phyloP scores from a whole-genome alignment of 1,139 yeast species.

The Blastobotrys persicus region DNA sequence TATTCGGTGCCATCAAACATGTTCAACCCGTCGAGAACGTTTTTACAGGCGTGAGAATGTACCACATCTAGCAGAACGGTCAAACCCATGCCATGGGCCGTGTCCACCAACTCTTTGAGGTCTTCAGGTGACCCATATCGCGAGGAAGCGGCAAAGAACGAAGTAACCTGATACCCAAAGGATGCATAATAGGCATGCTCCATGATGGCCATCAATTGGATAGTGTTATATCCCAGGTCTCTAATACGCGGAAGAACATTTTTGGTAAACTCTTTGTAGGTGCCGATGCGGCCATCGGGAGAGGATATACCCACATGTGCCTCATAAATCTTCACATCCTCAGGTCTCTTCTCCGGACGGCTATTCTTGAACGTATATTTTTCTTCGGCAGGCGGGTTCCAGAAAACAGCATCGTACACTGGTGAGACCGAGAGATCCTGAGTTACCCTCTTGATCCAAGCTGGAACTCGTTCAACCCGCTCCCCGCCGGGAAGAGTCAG shows the following conservation, averaged over 20 bases:
- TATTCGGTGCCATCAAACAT: conserved; percentile 94
- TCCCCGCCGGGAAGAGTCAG: conserved; percentile 67
- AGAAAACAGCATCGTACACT: conserved; percentile 80
- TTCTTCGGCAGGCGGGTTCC: conserved; percentile 64
- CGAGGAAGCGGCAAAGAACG: conserved; percentile 85
- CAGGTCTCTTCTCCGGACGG: conserved; percentile 55
- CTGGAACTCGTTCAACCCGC: conserved; percentile 75
- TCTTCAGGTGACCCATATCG: conserved; percentile 95
- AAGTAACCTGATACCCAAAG: conserved; percentile 93
- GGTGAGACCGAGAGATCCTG: conserved; percentile 53
- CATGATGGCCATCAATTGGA: conserved; percentile 97
- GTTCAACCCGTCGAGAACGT: conserved; percentile 90
- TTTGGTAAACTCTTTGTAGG: conserved; percentile 78
- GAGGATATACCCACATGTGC: conserved; percentile 96
- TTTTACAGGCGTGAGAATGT: conserved; percentile 94
- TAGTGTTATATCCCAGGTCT: conserved; percentile 83
- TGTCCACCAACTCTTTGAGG: conserved; percentile 81
- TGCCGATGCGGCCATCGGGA: conserved; percentile 80
- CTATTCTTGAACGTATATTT: conserved; percentile 59
- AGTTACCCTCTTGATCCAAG: conserved; percentile 85
- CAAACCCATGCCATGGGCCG: conserved; percentile 86
- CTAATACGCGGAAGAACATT: conserved; percentile 81
- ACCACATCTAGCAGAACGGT: conserved; percentile 87
- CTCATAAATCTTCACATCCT: conserved; percentile 79
- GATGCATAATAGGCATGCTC: conserved; percentile 98